Conservation (phyloP, 2,329 filamentous ascomycete species). For the Colletotrichum sp. region DNA sequence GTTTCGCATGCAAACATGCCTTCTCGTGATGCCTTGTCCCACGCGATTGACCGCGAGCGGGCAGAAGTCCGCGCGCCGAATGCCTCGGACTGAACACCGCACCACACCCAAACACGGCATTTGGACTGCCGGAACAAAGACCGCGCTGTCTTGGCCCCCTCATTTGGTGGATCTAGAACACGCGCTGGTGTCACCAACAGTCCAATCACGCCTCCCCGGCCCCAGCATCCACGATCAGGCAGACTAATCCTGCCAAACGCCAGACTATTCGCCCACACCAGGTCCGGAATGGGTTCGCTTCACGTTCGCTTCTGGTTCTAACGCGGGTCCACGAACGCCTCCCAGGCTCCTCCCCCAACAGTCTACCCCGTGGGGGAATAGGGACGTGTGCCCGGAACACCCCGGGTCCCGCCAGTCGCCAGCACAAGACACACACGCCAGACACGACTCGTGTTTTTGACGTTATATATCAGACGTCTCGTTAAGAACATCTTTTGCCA, state of each 20-base stretch:
- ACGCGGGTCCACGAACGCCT: not conserved
- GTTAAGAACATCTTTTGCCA: not conserved
- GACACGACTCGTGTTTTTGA: not conserved
- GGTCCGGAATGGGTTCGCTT: not conserved
- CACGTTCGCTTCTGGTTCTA: not conserved
- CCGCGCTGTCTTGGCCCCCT: not conserved
- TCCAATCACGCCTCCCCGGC: not conserved
- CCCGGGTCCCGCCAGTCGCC: not conserved
- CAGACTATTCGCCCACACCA: not conserved
- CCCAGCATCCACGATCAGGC: not conserved
- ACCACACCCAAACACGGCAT: not conserved
- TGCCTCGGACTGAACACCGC: constrained; percentile 3
- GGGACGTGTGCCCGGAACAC: not conserved
- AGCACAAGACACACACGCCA: not conserved
- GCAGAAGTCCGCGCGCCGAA: not conserved
- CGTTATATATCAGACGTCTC: not conserved
- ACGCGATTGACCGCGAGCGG: not conserved
- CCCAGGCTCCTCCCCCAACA: not conserved
- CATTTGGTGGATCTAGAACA: not conserved
- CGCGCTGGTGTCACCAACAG: not conserved
- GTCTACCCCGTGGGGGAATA: constrained; percentile 3
- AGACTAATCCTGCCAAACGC: not conserved
- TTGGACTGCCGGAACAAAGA: not conserved
- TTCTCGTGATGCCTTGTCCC: not conserved
- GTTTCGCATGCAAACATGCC: not conserved